These are phyloP conservation scores for Sistotremastrum suecicum DNA, from an alignment of 768 basidiomycete species.

Conservation along the genomic window DNA sequence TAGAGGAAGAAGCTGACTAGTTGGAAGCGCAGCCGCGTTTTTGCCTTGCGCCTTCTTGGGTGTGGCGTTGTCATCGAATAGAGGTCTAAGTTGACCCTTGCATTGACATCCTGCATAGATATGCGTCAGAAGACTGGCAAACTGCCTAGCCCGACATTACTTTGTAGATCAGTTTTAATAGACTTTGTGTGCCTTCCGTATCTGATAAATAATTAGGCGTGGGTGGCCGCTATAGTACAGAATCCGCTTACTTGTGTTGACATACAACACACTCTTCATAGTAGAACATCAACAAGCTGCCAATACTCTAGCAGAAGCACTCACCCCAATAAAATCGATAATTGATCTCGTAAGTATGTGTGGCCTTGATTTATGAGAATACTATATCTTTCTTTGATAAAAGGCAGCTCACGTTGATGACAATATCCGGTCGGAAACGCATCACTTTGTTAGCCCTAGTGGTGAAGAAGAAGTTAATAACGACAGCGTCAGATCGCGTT, in stretches of 20 bases:
- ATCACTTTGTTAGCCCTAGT: slow-evolving; percentile 61
- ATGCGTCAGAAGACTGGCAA: background rate
- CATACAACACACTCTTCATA: no score
- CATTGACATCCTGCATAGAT: no score
- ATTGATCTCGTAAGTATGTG: slow-evolving; percentile 61
- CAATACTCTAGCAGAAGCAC: slow-evolving; percentile 13
- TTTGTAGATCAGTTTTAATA: slow-evolving; percentile 47
- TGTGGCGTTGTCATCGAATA: no score
- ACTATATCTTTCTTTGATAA: background rate
- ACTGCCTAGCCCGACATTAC: slow-evolving; percentile 18
- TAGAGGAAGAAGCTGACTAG: no score
- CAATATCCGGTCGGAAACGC: slow-evolving; percentile 50
- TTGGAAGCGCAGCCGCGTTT: no score
- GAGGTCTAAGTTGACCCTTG: no score
- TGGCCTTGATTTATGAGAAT: slow-evolving; percentile 28
- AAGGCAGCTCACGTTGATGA: slow-evolving; percentile 40
- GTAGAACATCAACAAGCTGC: no score
- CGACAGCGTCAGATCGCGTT: background rate
- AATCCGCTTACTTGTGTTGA: no score
- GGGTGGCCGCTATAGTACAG: background rate
- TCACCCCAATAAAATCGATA: slow-evolving; percentile 64
- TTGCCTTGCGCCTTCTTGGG: no score
- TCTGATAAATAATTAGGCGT: slow-evolving; percentile 19
- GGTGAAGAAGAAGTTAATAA: background rate
- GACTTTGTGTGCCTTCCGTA: slow-evolving; percentile 68